Conservation (phyloP, 495 filamentous ascomycete species). For the Aspergillus funiculosus region DNA sequence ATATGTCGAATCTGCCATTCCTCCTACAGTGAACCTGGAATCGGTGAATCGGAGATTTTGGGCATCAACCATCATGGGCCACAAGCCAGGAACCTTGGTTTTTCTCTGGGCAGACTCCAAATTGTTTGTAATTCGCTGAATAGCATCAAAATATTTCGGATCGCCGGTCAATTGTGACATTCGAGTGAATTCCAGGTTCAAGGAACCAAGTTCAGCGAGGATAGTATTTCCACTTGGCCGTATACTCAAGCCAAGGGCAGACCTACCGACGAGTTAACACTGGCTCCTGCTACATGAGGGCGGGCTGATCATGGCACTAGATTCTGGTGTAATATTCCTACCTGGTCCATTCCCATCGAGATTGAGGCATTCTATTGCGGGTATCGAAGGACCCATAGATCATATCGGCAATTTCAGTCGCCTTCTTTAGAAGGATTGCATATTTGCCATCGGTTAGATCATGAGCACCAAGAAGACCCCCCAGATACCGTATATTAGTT, state of each 20-base stretch:
- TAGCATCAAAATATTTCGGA: slow-evolving; percentile 85
- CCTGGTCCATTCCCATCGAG: slow-evolving; percentile 48
- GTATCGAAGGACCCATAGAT: slow-evolving; percentile 92
- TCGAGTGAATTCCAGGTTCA: slow-evolving; percentile 89
- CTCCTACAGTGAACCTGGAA: slow-evolving; percentile 70
- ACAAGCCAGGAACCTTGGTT: slow-evolving; percentile 74
- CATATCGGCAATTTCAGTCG: slow-evolving; percentile 78
- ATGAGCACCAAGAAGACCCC: slow-evolving; percentile 75
- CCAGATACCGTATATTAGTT: slow-evolving; percentile 82
- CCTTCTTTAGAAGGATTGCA: slow-evolving; percentile 71
- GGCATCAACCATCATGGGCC: slow-evolving; percentile 73
- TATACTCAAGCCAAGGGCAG: slow-evolving; percentile 35
- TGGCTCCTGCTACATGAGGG: background rate
- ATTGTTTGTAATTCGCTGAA: slow-evolving; percentile 78
- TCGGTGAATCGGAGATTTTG: slow-evolving; percentile 37
- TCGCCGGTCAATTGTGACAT: slow-evolving; percentile 84
- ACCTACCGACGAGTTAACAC: slow-evolving; percentile 24
- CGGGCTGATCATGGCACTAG: background rate
- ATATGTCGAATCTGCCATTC: slow-evolving; percentile 85
- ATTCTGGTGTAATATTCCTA: slow-evolving; percentile 11
- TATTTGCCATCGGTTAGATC: slow-evolving; percentile 67
- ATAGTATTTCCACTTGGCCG: slow-evolving; percentile 38
- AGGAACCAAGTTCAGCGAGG: slow-evolving; percentile 79
- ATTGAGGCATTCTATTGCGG: slow-evolving; percentile 84
- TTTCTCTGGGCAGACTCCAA: slow-evolving; percentile 65